Evolutionary conservation across 768 basidiomycete genomes (phyloP), one percentile per base, ranked within the genome.

Genomic region (Gymnopilus dilepis): DNA sequence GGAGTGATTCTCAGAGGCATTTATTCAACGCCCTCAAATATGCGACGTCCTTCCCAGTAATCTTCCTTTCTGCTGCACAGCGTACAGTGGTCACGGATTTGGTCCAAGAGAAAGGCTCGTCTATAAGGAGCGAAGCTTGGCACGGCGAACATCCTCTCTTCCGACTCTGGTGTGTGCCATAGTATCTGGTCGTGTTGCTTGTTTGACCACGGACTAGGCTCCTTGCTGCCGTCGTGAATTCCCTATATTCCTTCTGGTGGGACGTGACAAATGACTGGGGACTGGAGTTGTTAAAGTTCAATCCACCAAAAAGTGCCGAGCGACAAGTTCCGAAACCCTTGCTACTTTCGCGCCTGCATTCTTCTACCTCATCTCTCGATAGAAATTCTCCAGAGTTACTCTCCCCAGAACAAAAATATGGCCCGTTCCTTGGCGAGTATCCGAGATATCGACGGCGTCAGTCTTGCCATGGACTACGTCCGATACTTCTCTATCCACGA

Each of bases 181-280:
- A 47, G 9, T n/a, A 11, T 53, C 48, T 19, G 4, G 13, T 61
- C 26, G 17, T 41, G 34, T 13, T 33, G 28, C 45, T 40, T 31
- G 21, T 15, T 63, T 30, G 33, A 53, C 47, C 60, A 28, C 37
- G 59, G 34, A 33, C 47, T 50, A 97, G 95, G 95, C 74, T 98
- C 15, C 74, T 97, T 45, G 85, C 89, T 9, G 95, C 94, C 22
- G 82, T 85, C 34, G 73, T 97, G 69, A 99, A 99, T 75, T 97
- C 96, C 3, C 73, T 92, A 30, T 99, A 94, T 75, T 96, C 95
- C 2, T 99, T 97, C 74, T 99, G 95, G 93, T 99, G 97, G 97
- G 97, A 99, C 75, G 84, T 99, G 42, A 95, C 94, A 50, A 93
- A 97, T 73, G 97, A 99, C 72, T 99, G 97, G 96, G 97, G 97